Percentiles rank a stretch among this genome's conserved stretches.
These are phyloP conservation scores for Coniochaeta ligniaria DNA, from an alignment of 2,329 filamentous ascomycete genomes.

Conservation along the genomic window DNA sequence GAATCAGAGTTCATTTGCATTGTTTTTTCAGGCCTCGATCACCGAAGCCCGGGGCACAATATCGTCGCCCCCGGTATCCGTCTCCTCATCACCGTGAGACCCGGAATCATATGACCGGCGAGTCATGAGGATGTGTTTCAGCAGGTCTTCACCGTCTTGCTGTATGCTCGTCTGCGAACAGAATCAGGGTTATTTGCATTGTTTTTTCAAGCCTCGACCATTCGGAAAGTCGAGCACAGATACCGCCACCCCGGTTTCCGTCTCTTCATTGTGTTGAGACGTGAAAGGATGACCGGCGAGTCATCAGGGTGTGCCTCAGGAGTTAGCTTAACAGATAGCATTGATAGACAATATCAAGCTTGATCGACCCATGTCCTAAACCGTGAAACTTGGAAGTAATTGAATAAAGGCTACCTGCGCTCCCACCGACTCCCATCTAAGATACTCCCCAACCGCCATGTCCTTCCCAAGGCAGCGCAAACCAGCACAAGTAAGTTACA, in stretches of 20 bases:
- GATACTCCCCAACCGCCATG: neutral
- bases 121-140: too few relatives aligned
- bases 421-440: neutral
- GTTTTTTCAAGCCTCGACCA: neutral
- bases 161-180: neutral
- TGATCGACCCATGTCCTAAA: neutral
- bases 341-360: neutral
- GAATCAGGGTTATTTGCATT: neutral
- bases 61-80: too few relatives aligned
- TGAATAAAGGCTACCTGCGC: neutral
- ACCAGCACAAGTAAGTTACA: neutral
- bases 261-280: neutral
- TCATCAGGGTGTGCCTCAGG: neutral
- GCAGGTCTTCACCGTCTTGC: neutral
- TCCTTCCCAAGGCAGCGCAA: neutral
- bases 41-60: too few relatives aligned
- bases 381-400: neutral
- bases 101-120: too few relatives aligned
- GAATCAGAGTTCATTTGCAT: neutral
- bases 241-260: neutral
- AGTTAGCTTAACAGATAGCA: neutral
- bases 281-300: neutral
- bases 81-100: too few relatives aligned
- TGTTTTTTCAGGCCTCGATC: neutral
- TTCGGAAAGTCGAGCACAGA: neutral